These are phyloP conservation scores for Coemansia sp. DNA, from an alignment of 192 early-diverging fungal genomes.

Conservation along the genomic window DNA sequence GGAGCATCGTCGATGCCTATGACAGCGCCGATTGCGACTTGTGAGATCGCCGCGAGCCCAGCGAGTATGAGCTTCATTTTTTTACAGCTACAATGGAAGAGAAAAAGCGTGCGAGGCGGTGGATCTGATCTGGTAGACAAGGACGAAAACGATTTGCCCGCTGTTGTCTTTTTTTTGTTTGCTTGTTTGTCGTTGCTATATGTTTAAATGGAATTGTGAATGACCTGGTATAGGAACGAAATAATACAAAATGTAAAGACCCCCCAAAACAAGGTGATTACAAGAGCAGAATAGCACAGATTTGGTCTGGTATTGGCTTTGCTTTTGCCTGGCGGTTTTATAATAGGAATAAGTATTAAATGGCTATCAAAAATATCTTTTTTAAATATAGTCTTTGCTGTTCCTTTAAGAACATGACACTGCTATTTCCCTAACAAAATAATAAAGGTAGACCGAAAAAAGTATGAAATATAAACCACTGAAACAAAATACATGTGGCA, in stretches of 20 bases:
- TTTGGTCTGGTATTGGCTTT: too few relatives aligned
- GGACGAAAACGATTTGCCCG: too few relatives aligned
- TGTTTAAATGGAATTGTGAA: not conserved
- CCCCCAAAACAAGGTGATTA: too few relatives aligned
- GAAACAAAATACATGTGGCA: conserved; percentile 12
- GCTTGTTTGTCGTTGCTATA: too few relatives aligned
- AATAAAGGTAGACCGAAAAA: conserved; percentile 6
- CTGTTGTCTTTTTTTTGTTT: too few relatives aligned
- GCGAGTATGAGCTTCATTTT: conserved; percentile 10
- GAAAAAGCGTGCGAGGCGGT: not conserved
- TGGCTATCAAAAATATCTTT: too few relatives aligned
- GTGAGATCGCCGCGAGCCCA: conserved; percentile 3
- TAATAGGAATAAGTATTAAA: too few relatives aligned
- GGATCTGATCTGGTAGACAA: too few relatives aligned
- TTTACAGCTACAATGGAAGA: conserved; percentile 1
- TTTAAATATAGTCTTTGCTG: not conserved
- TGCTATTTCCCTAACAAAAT: not conserved
- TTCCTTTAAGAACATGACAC: not conserved
- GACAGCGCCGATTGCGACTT: conserved; percentile 3
- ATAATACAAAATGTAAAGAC: not conserved
- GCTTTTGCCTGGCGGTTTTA: too few relatives aligned
- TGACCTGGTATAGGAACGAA: too few relatives aligned
- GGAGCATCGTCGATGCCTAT: conserved; percentile 5
- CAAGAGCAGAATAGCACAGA: not conserved
- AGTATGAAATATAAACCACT: not conserved